Base-by-base conservation (phyloP, 129 eudicot species). In the Artemisia annua region DNA sequence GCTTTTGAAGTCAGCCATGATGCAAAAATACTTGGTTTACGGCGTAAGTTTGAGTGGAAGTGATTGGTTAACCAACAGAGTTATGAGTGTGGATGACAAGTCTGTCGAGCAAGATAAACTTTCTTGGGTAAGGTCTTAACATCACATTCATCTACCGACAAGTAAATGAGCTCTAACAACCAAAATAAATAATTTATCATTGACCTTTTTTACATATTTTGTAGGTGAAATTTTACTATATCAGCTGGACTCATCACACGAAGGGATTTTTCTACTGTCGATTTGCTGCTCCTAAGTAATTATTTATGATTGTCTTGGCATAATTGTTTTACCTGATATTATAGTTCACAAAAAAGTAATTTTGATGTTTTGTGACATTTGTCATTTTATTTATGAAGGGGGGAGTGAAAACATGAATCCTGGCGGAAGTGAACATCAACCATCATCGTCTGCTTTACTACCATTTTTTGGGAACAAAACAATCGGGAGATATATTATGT, bases 201-300 rank as follows among this genome's bases (percentile, higher is more conserved):
- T 24, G 10, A 7, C 20, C 13, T 46, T 11, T 50, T 50, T 3
- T 30, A 19, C 49, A 12, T 48, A 39, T 59, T 39, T 69, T 69
- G 70, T 79, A 93, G 98, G 97, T 94, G 63, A 94, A 94, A 69
- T 87, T 94, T 87, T 77, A 88, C 20, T 67, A 71, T 30, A 85
- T 95, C 43, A 86, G 89, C 63, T 95, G 97, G 97, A 95, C 96
- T 0, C 96, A 90, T 86, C 96, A 95, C 71, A 76, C 83, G 64
- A 90, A 86, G 78, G 99, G 99, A 1, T 90, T 95, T 77, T 95
- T 95, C 80, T 95, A 95, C 71, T 84, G 87, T 75, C 90, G 96
- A 28, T 90, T 82, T 71, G n/a, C n/a, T n/a, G n/a, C n/a, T n/a
- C n/a, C n/a, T n/a, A n/a, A n/a, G n/a, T n/a, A n/a, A n/a, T n/a